phyloP scores from a whole-genome alignment of 345 rosid genomes.

The Aurinia saxatilis region DNA sequence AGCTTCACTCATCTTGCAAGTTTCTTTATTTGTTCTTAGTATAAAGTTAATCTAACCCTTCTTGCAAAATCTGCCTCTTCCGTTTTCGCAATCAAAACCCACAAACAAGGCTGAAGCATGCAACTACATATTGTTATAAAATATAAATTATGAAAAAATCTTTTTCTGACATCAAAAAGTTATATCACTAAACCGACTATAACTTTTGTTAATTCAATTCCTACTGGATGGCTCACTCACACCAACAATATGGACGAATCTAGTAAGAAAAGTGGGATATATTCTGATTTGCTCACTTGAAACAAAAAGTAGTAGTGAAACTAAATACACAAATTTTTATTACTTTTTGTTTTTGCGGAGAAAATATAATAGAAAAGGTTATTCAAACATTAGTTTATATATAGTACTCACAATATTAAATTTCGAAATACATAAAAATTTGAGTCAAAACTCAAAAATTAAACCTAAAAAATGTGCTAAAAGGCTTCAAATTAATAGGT shows the following conservation, averaged over 20 bases:
- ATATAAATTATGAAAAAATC: neutral
- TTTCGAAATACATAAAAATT: too few species aligned
- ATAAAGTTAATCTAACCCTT: neutral
- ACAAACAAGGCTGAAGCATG: neutral
- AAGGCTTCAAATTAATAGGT: too few species aligned
- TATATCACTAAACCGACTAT: slow-evolving; percentile 18
- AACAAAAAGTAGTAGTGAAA: neutral
- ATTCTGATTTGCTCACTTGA: slow-evolving; percentile 1
- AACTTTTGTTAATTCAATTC: neutral
- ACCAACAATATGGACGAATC: slow-evolving; percentile 2
- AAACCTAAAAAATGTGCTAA: too few species aligned
- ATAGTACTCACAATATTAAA: too few species aligned
- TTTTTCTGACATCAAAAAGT: neutral
- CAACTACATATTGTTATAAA: neutral
- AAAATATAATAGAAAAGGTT: too few species aligned
- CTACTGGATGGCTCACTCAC: slow-evolving; percentile 1
- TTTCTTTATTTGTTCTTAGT: neutral
- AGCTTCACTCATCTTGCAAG: neutral
- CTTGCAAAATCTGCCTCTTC: slow-evolving; percentile 17
- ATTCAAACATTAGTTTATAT: too few species aligned
- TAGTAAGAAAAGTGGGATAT: slow-evolving; percentile 6
- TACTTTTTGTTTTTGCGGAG: too few species aligned
- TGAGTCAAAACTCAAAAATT: too few species aligned
- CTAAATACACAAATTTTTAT: too few species aligned
- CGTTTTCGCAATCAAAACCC: neutral